Evolutionary conservation across 257 asterid species (phyloP).

Genomic region (Solanum neorickii): DNA sequence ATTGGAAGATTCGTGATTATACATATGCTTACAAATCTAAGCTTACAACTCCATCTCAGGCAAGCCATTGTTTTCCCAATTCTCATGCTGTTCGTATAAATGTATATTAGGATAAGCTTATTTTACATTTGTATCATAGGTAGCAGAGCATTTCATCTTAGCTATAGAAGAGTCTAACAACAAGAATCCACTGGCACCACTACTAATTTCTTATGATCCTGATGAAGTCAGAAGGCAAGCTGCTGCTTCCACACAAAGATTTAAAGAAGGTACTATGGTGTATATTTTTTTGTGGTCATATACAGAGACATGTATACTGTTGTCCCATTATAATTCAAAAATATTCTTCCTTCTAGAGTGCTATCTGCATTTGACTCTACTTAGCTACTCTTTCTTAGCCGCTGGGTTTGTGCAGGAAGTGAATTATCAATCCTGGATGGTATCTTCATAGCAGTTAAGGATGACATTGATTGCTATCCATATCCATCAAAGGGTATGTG

Average conservation of each 20-base stretch:
- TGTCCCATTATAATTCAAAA: background rate
- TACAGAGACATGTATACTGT: background rate
- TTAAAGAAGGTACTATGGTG: slow-evolving; percentile 58
- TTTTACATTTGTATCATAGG: slow-evolving; percentile 25
- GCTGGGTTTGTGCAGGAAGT: slow-evolving; percentile 40
- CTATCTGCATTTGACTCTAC: background rate
- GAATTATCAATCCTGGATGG: slow-evolving; percentile 84
- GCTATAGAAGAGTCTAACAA: slow-evolving; percentile 61
- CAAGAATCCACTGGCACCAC: slow-evolving; percentile 54
- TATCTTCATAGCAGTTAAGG: slow-evolving; percentile 78
- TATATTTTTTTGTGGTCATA: background rate
- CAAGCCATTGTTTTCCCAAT: slow-evolving; percentile 24
- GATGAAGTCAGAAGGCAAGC: slow-evolving; percentile 81
- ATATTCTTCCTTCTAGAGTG: background rate
- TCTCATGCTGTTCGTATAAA: background rate
- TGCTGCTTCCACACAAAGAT: slow-evolving; percentile 76
- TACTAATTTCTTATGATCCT: slow-evolving; percentile 71
- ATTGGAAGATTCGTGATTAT: slow-evolving; percentile 95
- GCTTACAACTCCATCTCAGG: slow-evolving; percentile 72
- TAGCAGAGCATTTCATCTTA: slow-evolving; percentile 83
- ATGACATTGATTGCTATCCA: slow-evolving; percentile 87
- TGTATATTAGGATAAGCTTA: background rate
- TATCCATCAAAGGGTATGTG: slow-evolving; percentile 39
- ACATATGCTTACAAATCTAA: slow-evolving; percentile 84
- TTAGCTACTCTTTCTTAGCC: background rate